Percentiles rank a stretch among this genome's conserved stretches.
phyloP scores from a whole-genome alignment of 371 early-diverging fungal genomes.

The Rhizopus microsporus region DNA sequence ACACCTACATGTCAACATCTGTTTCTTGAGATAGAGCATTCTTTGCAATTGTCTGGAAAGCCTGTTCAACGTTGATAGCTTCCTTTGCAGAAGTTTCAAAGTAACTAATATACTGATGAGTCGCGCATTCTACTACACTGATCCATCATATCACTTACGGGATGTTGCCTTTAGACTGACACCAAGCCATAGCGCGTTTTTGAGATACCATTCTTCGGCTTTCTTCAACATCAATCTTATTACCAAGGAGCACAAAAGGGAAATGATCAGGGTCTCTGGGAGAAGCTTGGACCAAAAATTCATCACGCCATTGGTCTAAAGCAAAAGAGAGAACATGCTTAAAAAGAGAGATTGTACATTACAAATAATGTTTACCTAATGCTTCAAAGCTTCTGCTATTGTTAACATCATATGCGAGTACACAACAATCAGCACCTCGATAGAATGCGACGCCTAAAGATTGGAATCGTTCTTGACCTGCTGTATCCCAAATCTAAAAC shows the following conservation, averaged over 20 bases:
- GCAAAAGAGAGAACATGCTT: background rate
- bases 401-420: conserved; percentile 96
- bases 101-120: conserved; percentile 47
- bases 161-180: conserved; percentile 92
- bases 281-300: conserved; percentile 93
- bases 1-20: conserved; percentile 79
- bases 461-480: conserved; percentile 97
- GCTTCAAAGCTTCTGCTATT: conserved; percentile 94
- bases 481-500: conserved; percentile 90
- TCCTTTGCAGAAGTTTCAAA: conserved; percentile 98
- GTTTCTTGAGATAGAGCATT: conserved; percentile 92
- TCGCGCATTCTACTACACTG: no score
- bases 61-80: conserved; percentile 95
- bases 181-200: conserved; percentile 95
- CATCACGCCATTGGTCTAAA: conserved; percentile 88
- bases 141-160: conserved; percentile 56
- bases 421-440: conserved; percentile 98
- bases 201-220: conserved; percentile 89
- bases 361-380: conserved; percentile 60
- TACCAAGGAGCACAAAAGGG: conserved; percentile 97
- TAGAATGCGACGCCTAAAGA: conserved; percentile 97
- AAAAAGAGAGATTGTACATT: background rate
- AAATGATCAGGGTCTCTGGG: conserved; percentile 96
- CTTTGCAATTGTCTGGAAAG: conserved; percentile 94
- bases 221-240: conserved; percentile 98